These are phyloP conservation scores for Durio zibethinus DNA, from an alignment of 345 rosid species.

Conservation along the genomic window DNA sequence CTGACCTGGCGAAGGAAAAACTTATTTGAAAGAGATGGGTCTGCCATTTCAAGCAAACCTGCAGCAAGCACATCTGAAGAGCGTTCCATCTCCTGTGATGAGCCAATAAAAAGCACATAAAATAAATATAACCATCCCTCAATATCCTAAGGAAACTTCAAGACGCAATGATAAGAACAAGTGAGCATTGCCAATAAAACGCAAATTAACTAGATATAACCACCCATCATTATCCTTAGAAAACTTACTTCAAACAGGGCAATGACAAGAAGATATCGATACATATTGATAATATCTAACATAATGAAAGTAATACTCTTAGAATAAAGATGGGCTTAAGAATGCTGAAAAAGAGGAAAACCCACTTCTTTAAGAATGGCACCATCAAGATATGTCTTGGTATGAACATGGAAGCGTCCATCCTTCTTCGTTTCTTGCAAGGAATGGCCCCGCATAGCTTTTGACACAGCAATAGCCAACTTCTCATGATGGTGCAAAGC, in stretches of 20 bases:
- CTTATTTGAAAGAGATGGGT: constrained; percentile 90
- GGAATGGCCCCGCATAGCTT: constrained; percentile 97
- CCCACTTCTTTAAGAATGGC: constrained; percentile 94
- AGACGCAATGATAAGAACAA: background rate
- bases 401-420: constrained; percentile 93
- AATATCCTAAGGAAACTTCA: background rate
- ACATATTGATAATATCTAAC: background rate
- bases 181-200: background rate
- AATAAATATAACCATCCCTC: background rate
- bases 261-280: background rate
- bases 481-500: constrained; percentile 90
- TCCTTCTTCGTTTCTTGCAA: constrained; percentile 93
- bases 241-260: background rate
- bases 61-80: constrained; percentile 98
- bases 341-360: constrained; percentile 2
- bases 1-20: constrained; percentile 90
- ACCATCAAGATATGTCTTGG: constrained; percentile 93
- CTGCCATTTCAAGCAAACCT: constrained; percentile 91
- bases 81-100: constrained; percentile 92
- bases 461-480: constrained; percentile 93
- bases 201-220: background rate
- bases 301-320: background rate
- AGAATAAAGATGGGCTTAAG: background rate
- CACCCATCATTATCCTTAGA: background rate
- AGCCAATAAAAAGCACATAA: background rate